Base-by-base conservation (phyloP, 2,329 filamentous ascomycete genomes). In the Hypomyces rosellus region DNA sequence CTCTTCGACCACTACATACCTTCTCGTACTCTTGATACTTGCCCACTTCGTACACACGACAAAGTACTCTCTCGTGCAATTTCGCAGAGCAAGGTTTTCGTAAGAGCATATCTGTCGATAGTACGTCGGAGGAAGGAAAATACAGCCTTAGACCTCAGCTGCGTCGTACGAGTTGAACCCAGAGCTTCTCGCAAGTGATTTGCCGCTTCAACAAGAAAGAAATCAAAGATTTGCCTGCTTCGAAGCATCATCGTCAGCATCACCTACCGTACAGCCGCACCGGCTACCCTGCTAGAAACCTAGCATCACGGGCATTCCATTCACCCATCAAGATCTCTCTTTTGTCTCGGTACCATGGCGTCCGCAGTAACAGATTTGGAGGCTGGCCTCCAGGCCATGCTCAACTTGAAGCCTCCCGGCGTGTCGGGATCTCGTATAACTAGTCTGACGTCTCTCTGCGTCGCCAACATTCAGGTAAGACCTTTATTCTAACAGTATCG, bases 381-480 rank as follows among this genome's bases (percentile, higher is more conserved):
- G 73, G 79, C 84, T 64, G 86, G 88, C 71, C 82, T 99, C 66
- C 89, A 93, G 75, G 91, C 88, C 65, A 91, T 99, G 84, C 86
- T 92, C 64, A 79, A 80, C 59, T 77, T 96, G 65, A 97, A 96
- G 73, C 86, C 93, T 41, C 93, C 93, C 48, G 93, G 93, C 66
- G 90, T 96, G 52, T 95, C 91, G 55, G 91, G 90, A 61, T 89
- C 89, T 59, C 92, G 93, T 72, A 96, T 99, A 70, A 82, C 81
- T 61, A 83, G 84, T 66, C 83, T 99, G 71, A 97, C 92, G 16
- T 77, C 82, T 30, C 83, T 97, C 40, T 96, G 92, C 74, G 86
- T 90, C 55, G 83, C 82, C 64, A 95, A 95, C 68, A 85, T 95
- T 62, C 86, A 95, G 86, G 90, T 95, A 86, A 57, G 65, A 54